A percentile compares a stretch with the other conserved stretches of the same genome.
These are phyloP conservation scores for Coemansia sp. DNA, from an alignment of 192 early-diverging fungal genomes.

Conservation along the genomic window DNA sequence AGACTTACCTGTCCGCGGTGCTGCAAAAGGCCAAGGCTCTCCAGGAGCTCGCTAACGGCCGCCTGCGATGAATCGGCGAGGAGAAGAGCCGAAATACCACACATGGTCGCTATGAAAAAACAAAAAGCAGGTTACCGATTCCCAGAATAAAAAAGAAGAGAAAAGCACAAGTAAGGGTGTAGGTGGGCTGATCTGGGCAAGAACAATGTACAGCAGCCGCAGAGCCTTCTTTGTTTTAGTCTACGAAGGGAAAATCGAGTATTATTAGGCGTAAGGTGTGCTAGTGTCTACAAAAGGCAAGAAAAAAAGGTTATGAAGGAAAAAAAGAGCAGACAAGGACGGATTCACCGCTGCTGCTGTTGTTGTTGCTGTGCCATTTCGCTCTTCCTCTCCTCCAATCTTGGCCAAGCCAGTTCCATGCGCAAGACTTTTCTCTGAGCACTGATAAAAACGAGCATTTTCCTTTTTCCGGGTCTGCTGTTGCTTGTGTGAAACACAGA, in stretches of 20 bases:
- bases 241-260: conserved; percentile 1
- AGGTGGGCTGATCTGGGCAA: background rate
- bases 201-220: background rate
- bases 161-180: conserved; percentile 1
- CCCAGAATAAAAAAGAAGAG: background rate
- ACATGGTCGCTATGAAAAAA: conserved; percentile 62
- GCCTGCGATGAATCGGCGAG: conserved; percentile 73
- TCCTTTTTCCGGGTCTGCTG: too few species aligned
- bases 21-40: conserved; percentile 92
- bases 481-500: too few species aligned
- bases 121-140: background rate
- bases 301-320: conserved; percentile 2
- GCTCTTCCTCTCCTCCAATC: too few species aligned
- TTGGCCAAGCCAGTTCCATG: too few species aligned
- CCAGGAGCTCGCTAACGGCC: conserved; percentile 88
- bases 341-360: background rate
- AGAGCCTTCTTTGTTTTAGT: background rate
- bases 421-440: too few species aligned
- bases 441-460: too few species aligned
- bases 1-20: conserved; percentile 94
- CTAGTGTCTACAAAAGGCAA: conserved; percentile 17
- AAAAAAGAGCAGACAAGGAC: background rate
- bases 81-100: conserved; percentile 84
- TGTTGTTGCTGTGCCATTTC: too few species aligned
- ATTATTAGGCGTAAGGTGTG: background rate